Base-by-base conservation (phyloP, 495 filamentous ascomycete genomes). In the Aspergillus sclerotioniger region DNA sequence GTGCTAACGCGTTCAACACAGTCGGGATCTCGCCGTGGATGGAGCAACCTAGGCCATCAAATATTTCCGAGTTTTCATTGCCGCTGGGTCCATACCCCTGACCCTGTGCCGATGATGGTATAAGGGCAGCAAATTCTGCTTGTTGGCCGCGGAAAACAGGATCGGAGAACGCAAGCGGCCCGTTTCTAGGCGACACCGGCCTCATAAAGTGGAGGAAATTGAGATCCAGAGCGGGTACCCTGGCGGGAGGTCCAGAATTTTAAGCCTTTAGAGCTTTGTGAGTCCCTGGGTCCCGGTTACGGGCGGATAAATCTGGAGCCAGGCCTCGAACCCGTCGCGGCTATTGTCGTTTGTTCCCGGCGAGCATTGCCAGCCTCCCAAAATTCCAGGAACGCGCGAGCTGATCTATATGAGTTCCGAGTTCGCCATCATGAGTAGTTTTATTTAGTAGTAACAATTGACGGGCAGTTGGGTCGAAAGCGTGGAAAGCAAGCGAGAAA, bases 241-340 rank as follows among this genome's bases (percentile, higher is more conserved):
- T 25, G 33, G 33, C 33, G 9, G 33, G 2, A 9, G 33, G 33
- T 13, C 33, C 21, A 49, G 46, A 49, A 45, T 13, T 29, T 20
- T 15, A 12, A 12, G 21, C 9, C 8, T 20, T 21, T 15, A 19
- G 28, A 15, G 46, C 12, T 15, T 28, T 12, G 19, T 9, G n/a
- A 15, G 46, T 28, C 20, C 46, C 28, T 49, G 46, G 28, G 28
- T 12, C 46, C n/a, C 46, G 46, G 46, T 16, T 49, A 49, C 13
- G 20, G 21, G 46, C 46, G 46, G 46, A 49, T 49, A 49, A 28
- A 49, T 28, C 21, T 49, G 46, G 46, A 49, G 46, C 17, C n/a
- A 17, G 19, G 44, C 9, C 8, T 49, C 46, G 46, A 49, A 29
- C 46, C 25, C 46, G 20, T 17, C 17, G 46, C 46, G 46, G 46